Evolutionary conservation across 768 basidiomycete genomes (phyloP), one percentile per base, ranked within the genome.

Genomic region (Xerocomus brunneocitrinus): DNA sequence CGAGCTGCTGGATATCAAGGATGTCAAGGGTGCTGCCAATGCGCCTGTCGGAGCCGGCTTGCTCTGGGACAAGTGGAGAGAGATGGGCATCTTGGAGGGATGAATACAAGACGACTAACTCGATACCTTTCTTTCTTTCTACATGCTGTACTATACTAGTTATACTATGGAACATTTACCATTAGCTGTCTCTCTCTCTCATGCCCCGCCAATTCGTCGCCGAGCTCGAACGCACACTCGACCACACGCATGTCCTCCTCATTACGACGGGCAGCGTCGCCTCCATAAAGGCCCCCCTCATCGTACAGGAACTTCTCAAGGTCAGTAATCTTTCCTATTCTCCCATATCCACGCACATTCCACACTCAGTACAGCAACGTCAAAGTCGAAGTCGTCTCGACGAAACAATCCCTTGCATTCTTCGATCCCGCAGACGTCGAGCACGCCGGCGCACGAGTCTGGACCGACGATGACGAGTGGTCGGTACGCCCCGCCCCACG

Each of bases 231-330:
- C 68, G 70, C 1, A 3, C n/a, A 0, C 51, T 55, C 2, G 48
- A 67, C 47, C 49, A 68, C 57, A 51, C 56, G 1, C 87, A 95
- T 64, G 82, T 97, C 41, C 70, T 98, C 4, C 76, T 98, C 36
- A 84, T 98, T 55, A 85, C 89, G 0, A 91, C 92, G 0, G 95
- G 95, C n/a, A 94, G 91, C 63, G 95, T 99, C 8, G 95, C 95
- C 0, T 92, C 92, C 48, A 82, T 98, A 65, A 98, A 98, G 64
- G 85, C 85, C 2, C 93, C 95, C 4, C 77, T 97, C 49, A 97
- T 99, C 54, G 90, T 91, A 19, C 69, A 76, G 28, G 87, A 87
- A 58, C 76, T 98, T 30, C 73, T 87, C 40, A 72, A 74, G 57
- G 87, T 87, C 48, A 41, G 88, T 79, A 38, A 49, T 2, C n/a